These are phyloP conservation scores for Gypsophila paniculata DNA, from an alignment of 179 eudicot species.

Conservation along the genomic window DNA sequence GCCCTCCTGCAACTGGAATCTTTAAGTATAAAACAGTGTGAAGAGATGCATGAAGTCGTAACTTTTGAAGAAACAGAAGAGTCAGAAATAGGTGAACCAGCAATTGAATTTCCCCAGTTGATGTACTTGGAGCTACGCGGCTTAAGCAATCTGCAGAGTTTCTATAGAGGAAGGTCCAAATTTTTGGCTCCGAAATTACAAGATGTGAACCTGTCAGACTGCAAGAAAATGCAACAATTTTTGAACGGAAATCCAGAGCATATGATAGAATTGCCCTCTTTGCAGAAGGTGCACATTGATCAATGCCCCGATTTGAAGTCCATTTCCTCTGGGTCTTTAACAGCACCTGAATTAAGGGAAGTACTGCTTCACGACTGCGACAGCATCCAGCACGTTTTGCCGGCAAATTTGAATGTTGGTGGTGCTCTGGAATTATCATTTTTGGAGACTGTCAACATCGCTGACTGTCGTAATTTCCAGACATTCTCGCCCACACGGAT, in stretches of 20 bases:
- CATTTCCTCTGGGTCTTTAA: conserved; percentile 5
- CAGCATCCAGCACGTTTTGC: neutral
- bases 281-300: neutral
- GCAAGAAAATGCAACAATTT: neutral
- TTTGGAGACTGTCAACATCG: neutral
- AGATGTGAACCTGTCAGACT: neutral
- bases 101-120: conserved; percentile 8
- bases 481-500: neutral
- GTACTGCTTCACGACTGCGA: conserved; percentile 26
- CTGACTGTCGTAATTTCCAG: conserved; percentile 10
- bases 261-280: neutral
- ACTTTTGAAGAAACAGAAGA: neutral
- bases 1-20: conserved; percentile 5
- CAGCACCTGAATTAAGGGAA: neutral
- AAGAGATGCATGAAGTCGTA: conserved; percentile 5
- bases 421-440: neutral
- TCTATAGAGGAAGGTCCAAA: conserved; percentile 1
- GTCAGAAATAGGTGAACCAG: neutral
- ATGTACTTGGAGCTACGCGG: neutral
- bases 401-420: neutral
- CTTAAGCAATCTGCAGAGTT: neutral
- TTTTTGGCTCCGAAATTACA: conserved; percentile 12
- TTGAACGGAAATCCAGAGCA: neutral
- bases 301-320: neutral
- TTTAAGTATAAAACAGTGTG: neutral